phyloP scores from a whole-genome alignment of 2,329 filamentous ascomycete genomes.

The Penicillium palitans region DNA sequence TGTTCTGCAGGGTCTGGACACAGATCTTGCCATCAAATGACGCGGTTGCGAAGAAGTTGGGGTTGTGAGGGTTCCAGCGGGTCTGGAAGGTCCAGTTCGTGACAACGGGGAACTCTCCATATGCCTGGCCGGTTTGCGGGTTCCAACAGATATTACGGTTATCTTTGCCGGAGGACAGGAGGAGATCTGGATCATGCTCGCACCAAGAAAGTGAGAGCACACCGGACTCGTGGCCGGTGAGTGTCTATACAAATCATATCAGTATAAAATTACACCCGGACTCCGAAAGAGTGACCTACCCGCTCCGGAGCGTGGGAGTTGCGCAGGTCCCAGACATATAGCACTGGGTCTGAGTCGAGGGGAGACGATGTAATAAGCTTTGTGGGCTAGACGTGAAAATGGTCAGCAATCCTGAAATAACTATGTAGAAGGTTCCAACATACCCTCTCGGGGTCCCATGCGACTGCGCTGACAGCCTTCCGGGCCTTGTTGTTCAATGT shows the following conservation, averaged over 20 bases:
- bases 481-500: slow-evolving; percentile 86
- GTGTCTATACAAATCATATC: slow-evolving; percentile 53
- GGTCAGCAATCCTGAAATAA: slow-evolving; percentile 10
- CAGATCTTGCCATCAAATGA: slow-evolving; percentile 97
- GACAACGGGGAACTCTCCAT: slow-evolving; percentile 92
- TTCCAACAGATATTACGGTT: slow-evolving; percentile 97
- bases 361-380: slow-evolving; percentile 91
- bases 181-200: slow-evolving; percentile 78
- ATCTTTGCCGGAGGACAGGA: slow-evolving; percentile 94
- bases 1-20: slow-evolving; percentile 91
- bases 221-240: slow-evolving; percentile 91
- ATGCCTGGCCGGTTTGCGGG: slow-evolving; percentile 80
- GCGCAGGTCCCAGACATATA: slow-evolving; percentile 89
- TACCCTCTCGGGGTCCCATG: slow-evolving; percentile 91
- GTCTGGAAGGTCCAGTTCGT: slow-evolving; percentile 99
- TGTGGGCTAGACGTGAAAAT: slow-evolving; percentile 59
- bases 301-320: slow-evolving; percentile 92
- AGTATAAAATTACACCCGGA: slow-evolving; percentile 6
- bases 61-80: slow-evolving; percentile 89
- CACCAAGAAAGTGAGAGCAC: slow-evolving; percentile 96
- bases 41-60: slow-evolving; percentile 86
- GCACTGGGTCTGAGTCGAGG: slow-evolving; percentile 82
- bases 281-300: slow-evolving; percentile 32
- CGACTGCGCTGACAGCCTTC: slow-evolving; percentile 91
- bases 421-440: not conserved